Conservation (phyloP, 2,329 filamentous ascomycete genomes). For the Ophiocordyceps polyrhachis-furcata region DNA sequence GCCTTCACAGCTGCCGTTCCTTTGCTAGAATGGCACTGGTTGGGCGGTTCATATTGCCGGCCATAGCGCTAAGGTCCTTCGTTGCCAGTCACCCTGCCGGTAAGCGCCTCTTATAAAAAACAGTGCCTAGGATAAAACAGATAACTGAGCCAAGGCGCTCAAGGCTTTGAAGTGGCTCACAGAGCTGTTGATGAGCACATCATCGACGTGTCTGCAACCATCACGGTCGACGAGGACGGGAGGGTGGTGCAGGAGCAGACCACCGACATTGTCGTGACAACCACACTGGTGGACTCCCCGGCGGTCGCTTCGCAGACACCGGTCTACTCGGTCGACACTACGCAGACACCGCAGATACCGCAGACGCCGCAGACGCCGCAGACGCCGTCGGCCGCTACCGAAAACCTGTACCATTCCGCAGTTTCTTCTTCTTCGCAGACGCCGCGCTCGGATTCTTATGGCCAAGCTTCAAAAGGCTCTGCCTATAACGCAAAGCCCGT, state of each 20-base stretch:
- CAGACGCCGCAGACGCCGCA: no score
- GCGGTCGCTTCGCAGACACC: no score
- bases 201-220: neutral
- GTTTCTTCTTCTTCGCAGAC: no score
- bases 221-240: neutral
- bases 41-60: constrained; percentile 8
- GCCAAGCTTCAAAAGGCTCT: neutral
- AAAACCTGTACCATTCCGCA: no score
- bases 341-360: no score
- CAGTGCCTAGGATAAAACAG: neutral
- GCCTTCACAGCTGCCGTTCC: neutral
- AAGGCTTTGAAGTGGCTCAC: neutral
- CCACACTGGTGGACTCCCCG: neutral
- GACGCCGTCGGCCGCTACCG: no score
- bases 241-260: neutral
- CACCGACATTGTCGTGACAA: neutral
- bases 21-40: constrained; percentile 6
- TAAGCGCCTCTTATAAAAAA: constrained; percentile 1
- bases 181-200: neutral
- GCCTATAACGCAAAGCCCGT: neutral
- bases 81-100: constrained; percentile 8
- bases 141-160: neutral
- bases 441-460: no score
- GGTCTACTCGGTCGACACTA: no score
- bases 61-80: constrained; percentile 7